Conservation (phyloP, 192 early-diverging fungal species). For the Coemansia erecta region DNA sequence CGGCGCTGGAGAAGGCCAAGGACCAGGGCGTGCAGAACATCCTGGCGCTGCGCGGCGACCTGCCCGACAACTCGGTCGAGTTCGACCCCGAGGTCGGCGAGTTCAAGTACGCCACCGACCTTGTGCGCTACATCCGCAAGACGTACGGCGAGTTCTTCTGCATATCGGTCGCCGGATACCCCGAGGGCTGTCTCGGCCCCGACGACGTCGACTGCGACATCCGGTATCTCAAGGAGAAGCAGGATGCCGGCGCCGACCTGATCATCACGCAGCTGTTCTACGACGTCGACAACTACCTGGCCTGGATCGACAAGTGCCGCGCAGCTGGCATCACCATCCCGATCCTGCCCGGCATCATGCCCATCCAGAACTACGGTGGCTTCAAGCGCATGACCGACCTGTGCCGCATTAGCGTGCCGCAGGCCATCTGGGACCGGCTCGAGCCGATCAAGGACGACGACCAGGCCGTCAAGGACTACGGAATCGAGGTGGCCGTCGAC, state of each 20-base stretch:
- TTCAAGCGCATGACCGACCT: conserved; percentile 91
- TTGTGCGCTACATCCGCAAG: conserved; percentile 87
- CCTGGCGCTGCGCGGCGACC: conserved; percentile 92
- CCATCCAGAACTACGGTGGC: conserved; percentile 90
- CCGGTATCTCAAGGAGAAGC: conserved; percentile 77
- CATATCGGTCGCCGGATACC: conserved; percentile 95
- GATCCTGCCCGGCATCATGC: conserved; percentile 96
- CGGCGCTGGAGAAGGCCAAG: conserved; percentile 84
- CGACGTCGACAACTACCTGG: conserved; percentile 83
- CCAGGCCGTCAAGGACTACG: conserved; percentile 93
- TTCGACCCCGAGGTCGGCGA: conserved; percentile 85
- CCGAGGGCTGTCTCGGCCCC: conserved; percentile 89
- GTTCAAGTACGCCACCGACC: conserved; percentile 82
- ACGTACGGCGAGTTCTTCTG: conserved; percentile 93
- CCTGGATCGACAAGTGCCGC: conserved; percentile 75
- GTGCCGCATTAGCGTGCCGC: conserved; percentile 84
- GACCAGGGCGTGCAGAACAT: conserved; percentile 95
- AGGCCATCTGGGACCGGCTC: conserved; percentile 76
- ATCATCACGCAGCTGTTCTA: conserved; percentile 96
- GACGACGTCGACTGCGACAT: conserved; percentile 75
- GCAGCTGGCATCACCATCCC: conserved; percentile 74
- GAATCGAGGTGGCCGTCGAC: conserved; percentile 76
- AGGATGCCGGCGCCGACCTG: conserved; percentile 89
- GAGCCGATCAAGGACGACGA: conserved; percentile 99
- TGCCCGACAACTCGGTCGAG: conserved; percentile 77